Evolutionary conservation across 768 basidiomycete species (phyloP).

Genomic region (Xerocomellus chrysenteron): DNA sequence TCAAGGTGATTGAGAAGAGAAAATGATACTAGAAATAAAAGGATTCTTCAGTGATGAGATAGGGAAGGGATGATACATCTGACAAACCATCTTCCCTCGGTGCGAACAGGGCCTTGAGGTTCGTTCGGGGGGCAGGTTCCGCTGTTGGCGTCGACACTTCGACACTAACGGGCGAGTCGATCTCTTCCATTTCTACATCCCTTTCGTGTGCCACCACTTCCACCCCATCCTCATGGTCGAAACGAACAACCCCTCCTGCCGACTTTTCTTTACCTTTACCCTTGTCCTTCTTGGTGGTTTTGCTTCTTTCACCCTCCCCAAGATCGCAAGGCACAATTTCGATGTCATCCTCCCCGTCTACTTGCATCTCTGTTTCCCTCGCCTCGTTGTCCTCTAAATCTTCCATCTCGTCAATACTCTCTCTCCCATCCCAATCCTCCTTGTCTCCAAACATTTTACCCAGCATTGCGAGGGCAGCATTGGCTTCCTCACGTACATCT

Average conservation of each 20-base stretch:
- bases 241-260: not conserved
- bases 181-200: slow-evolving; percentile 16
- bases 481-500: slow-evolving; percentile 15
- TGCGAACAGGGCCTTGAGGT: slow-evolving; percentile 73
- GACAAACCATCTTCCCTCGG: slow-evolving; percentile 62
- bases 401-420: slow-evolving; percentile 59
- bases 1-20: slow-evolving; percentile 76
- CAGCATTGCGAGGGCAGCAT: slow-evolving; percentile 36
- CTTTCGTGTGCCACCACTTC: not conserved
- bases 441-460: slow-evolving; percentile 52
- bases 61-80: not conserved
- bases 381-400: slow-evolving; percentile 21
- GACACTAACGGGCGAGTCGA: not conserved
- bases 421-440: slow-evolving; percentile 60
- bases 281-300: not conserved
- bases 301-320: not conserved
- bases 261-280: slow-evolving; percentile 29
- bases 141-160: not conserved
- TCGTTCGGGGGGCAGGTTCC: slow-evolving; percentile 22
- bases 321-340: too few species aligned
- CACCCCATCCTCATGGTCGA: not conserved
- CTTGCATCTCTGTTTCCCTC: not conserved
- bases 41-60: not conserved
- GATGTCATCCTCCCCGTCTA: slow-evolving; percentile 9
- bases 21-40: slow-evolving; percentile 50